Percentiles rank a stretch among this genome's conserved stretches.
Conservation (phyloP, 345 rosid species). For the Syzygium aqueum region DNA sequence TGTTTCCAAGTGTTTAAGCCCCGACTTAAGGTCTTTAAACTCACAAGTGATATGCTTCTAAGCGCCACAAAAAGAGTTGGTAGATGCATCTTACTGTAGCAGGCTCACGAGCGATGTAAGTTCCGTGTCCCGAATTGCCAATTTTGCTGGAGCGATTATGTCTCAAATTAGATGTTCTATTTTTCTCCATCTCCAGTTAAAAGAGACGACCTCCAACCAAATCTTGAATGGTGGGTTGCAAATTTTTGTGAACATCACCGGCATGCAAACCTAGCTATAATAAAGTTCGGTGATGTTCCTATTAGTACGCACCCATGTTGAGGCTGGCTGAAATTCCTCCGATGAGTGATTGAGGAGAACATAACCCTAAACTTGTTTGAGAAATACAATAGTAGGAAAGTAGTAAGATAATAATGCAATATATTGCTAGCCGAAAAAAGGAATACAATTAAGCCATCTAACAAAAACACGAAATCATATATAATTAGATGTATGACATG, state of each 20-base stretch:
- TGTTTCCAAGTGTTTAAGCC: not conserved
- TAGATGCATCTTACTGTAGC: accelerated
- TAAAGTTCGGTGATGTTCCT: not conserved
- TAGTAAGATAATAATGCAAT: not conserved
- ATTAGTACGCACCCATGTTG: not conserved
- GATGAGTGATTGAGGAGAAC: not conserved
- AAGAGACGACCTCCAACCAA: not conserved
- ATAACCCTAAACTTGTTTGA: not conserved
- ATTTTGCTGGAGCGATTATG: not conserved
- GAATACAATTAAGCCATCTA: not conserved
- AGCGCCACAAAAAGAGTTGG: not conserved
- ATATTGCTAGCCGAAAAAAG: not conserved
- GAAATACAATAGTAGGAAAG: not conserved
- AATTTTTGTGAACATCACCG: not conserved
- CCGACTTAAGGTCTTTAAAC: not conserved
- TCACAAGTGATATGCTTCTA: not conserved
- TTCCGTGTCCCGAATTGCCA: accelerated
- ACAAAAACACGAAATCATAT: not conserved
- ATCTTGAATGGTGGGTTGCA: not conserved
- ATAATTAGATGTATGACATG: not conserved
- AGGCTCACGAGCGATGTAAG: not conserved
- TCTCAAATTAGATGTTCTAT: not conserved
- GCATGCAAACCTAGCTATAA: not conserved
- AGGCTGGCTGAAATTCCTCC: not conserved
- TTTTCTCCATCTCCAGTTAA: not conserved